Evolutionary conservation across 805 yeast species (phyloP).

Genomic region (Candida tallmaniae): DNA sequence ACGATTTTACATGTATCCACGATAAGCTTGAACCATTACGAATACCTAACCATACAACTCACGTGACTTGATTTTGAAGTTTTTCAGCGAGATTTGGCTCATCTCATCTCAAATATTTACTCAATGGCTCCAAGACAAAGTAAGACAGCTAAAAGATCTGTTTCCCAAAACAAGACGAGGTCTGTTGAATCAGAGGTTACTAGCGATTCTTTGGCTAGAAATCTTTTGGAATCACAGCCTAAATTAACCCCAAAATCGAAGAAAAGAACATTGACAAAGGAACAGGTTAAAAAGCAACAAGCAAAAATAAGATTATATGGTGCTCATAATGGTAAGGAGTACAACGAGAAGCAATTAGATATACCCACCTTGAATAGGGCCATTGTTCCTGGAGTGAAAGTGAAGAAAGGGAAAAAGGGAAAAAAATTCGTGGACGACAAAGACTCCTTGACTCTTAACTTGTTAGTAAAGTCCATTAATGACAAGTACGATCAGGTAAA

Average conservation of each 20-base stretch:
- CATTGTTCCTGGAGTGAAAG: constrained; percentile 75
- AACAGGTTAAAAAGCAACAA: constrained; percentile 60
- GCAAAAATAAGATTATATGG: constrained; percentile 66
- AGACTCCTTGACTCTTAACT: constrained; percentile 55
- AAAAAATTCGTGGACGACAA: constrained; percentile 72
- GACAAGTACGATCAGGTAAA: constrained; percentile 73
- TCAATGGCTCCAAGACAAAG: constrained; percentile 58
- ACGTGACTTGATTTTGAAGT: too few species aligned
- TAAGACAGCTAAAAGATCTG: constrained; percentile 53
- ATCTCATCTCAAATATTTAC: neutral
- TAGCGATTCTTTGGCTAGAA: constrained; percentile 64
- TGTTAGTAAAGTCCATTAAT: constrained; percentile 76
- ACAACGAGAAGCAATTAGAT: constrained; percentile 73
- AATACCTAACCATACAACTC: too few species aligned
- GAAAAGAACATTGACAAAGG: constrained; percentile 45
- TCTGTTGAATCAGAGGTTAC: constrained; percentile 62
- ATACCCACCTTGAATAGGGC: constrained; percentile 81
- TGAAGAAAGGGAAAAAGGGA: constrained; percentile 82
- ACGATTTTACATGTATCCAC: too few species aligned
- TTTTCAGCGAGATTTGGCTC: too few species aligned
- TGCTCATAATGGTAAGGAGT: constrained; percentile 49
- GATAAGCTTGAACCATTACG: too few species aligned
- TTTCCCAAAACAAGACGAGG: constrained; percentile 49
- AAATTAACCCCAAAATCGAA: constrained; percentile 57
- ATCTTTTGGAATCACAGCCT: constrained; percentile 55